Conservation (phyloP, 495 filamentous ascomycete species). For the Hypoxylon trugodes region DNA sequence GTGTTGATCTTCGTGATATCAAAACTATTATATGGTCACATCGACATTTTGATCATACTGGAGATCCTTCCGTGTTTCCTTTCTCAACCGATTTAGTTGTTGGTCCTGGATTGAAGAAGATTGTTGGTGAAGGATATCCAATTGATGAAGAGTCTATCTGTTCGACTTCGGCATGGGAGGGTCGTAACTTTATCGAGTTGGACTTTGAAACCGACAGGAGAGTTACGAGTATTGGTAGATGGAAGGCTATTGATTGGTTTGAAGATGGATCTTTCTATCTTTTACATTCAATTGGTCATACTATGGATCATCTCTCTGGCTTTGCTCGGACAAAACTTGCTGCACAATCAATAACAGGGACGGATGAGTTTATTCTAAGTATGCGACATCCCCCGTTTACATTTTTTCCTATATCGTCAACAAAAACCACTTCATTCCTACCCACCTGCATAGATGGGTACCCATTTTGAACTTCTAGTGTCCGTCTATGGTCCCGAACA, state of each 20-base stretch:
- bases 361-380: too few species aligned
- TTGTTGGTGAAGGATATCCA: constrained; percentile 57
- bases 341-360: too few species aligned
- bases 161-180: constrained; percentile 50
- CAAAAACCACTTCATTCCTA: too few species aligned
- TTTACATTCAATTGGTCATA: constrained; percentile 60
- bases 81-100: constrained; percentile 59
- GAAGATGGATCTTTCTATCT: constrained; percentile 65
- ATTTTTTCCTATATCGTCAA: too few species aligned
- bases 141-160: constrained; percentile 48
- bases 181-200: constrained; percentile 45
- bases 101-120: constrained; percentile 61
- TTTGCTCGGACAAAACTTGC: constrained; percentile 60
- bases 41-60: constrained; percentile 61
- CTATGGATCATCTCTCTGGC: constrained; percentile 59
- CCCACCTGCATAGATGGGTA: too few species aligned
- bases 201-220: constrained; percentile 41
- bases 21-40: constrained; percentile 61
- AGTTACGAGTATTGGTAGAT: constrained; percentile 53
- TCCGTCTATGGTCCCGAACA: too few species aligned
- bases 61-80: constrained; percentile 60
- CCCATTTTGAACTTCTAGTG: too few species aligned
- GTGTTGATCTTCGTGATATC: constrained; percentile 48
- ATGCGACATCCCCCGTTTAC: too few species aligned
- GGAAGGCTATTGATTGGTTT: constrained; percentile 65